Percentiles rank a stretch among this genome's conserved stretches.
Conservation (phyloP, 2,329 filamentous ascomycete genomes). For the Coleophoma cylindrospora region DNA sequence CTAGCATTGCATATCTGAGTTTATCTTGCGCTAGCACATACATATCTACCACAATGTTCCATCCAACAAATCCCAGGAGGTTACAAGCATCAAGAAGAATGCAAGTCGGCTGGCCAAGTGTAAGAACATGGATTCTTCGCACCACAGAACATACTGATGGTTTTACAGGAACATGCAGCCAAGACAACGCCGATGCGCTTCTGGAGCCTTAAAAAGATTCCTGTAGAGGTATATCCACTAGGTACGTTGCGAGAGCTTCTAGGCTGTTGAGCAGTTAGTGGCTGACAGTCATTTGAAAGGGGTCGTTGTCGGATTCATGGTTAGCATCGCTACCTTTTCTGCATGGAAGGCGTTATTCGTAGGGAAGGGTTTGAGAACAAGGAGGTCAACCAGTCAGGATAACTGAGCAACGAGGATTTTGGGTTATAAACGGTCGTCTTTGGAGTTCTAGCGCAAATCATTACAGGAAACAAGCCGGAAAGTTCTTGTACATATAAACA, state of each 20-base stretch:
- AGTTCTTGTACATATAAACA: too few species aligned
- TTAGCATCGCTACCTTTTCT: not conserved
- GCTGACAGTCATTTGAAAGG: not conserved
- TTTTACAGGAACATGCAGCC: not conserved
- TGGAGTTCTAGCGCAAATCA: too few species aligned
- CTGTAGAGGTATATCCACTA: not conserved
- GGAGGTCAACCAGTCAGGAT: too few species aligned
- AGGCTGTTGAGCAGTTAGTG: not conserved
- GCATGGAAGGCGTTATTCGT: not conserved
- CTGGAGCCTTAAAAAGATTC: not conserved
- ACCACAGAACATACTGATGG: not conserved
- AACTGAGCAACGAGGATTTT: too few species aligned
- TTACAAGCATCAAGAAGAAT: not conserved
- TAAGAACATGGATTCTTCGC: not conserved
- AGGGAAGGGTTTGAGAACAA: not conserved
- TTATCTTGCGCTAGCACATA: not conserved
- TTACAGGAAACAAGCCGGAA: too few species aligned
- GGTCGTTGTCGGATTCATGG: not conserved
- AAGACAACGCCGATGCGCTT: not conserved
- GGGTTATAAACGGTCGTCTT: too few species aligned
- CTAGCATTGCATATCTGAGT: not conserved
- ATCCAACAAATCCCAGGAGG: not conserved
- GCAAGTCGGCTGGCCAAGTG: not conserved
- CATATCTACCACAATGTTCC: not conserved
- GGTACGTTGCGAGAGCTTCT: not conserved